Conservation (phyloP, 2,329 filamentous ascomycete species). For the Penicillium janthinellum region DNA sequence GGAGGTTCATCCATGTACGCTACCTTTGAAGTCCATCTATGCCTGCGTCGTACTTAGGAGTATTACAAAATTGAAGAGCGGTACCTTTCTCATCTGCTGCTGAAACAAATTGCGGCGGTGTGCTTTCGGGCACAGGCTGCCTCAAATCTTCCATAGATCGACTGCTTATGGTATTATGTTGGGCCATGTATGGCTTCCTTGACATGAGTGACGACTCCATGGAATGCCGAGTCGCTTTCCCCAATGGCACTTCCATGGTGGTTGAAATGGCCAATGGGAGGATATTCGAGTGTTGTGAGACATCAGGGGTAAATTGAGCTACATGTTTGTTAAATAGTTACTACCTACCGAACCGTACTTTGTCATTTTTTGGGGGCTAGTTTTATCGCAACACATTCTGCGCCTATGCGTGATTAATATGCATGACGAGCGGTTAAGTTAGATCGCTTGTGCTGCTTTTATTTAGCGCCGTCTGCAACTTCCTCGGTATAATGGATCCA, state of each 20-base stretch:
- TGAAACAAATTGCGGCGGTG: not conserved
- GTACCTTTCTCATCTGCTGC: not conserved
- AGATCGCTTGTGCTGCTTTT: too few relatives aligned
- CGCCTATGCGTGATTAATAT: too few relatives aligned
- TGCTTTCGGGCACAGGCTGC: not conserved
- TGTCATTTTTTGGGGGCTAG: too few relatives aligned
- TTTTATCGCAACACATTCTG: too few relatives aligned
- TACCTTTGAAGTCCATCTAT: not conserved
- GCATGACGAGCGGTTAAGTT: too few relatives aligned
- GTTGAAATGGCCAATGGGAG: not conserved
- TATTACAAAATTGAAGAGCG: not conserved
- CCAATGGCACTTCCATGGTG: not conserved
- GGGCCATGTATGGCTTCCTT: not conserved
- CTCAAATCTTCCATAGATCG: not conserved
- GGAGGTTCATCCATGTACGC: not conserved
- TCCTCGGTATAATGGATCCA: too few relatives aligned
- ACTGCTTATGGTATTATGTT: not conserved
- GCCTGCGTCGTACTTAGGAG: not conserved
- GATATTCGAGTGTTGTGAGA: too few relatives aligned
- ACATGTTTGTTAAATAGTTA: too few relatives aligned
- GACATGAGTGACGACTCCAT: not conserved
- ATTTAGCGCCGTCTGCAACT: too few relatives aligned
- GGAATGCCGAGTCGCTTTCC: not conserved
- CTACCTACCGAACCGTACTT: too few relatives aligned
- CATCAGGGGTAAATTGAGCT: too few relatives aligned